Base-by-base conservation (phyloP, 2,329 filamentous ascomycete species). In the Xylaria sp. region DNA sequence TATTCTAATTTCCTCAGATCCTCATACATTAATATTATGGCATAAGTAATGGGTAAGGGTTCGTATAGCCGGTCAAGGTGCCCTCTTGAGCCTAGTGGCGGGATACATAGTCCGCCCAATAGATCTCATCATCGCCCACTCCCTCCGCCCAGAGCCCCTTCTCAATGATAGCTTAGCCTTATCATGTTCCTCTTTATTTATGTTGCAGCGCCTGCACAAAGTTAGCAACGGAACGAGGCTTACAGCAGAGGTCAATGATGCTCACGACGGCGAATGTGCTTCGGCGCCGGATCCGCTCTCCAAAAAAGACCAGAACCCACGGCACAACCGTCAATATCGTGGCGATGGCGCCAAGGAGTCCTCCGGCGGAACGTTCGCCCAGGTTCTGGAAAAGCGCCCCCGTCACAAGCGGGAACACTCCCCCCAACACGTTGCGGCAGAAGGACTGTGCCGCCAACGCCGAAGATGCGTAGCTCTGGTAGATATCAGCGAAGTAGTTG, bases 401-500 rank as follows among this genome's bases (percentile, higher is more conserved):
- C 0, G 90, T 91, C 13, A 95, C 82, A 1, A 96, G 76, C 0
- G 92, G 92, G 59, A 97, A 96, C 0, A 86, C 73, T 1, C 91
- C 92, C 7, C 88, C 91, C 0, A 96, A 75, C 1, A 96, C 77
- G 68, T 96, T 97, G 9, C 92, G 84, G 64, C 90, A 93, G 69
- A 90, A 95, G 16, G 85, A 89, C 74, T 96, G 91, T 1, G 92
- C 91, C 0, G 92, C 92, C 5, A 96, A 76, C 0, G 92, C 92
- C 1, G 90, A 94, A 38, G 87, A 91, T 0, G 92, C 91, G 65
- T 93, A 96, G 2, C 83, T 79, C 67, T 92, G 88, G 71, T 96
- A 97, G 1, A 87, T 88, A 68, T 97, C 92, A 18, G 92, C 91
- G 1, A 97, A 80, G 64, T 96, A 97, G 69, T 97, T 97, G 76